phyloP scores from a whole-genome alignment of 164 flowering plant species.

The Vitis vinifera region ASM3070453v1 NC_081819.1:17563001-17563500 shows the following conservation, averaged over 20 bases:
- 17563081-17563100: too few relatives aligned
- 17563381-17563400: slow-evolving; percentile 9
- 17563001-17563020: too few relatives aligned
- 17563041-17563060: too few relatives aligned
- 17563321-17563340: background rate
- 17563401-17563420: slow-evolving; percentile 20
- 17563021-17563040: too few relatives aligned
- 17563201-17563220: too few relatives aligned
- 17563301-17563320: slow-evolving; percentile 16
- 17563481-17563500: slow-evolving; percentile 98
- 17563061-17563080: too few relatives aligned
- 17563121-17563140: too few relatives aligned
- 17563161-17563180: too few relatives aligned
- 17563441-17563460: slow-evolving; percentile 76
- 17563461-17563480: slow-evolving; percentile 80
- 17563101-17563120: too few relatives aligned
- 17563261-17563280: slow-evolving; percentile 15
- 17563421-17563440: slow-evolving; percentile 79
- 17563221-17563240: too few relatives aligned
- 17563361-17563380: slow-evolving; percentile 26
- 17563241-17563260: slow-evolving; percentile 5
- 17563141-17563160: too few relatives aligned
- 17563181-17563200: too few relatives aligned
- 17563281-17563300: background rate
- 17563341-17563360: slow-evolving; percentile 17